Evolutionary conservation across 2,329 filamentous ascomycete genomes (phyloP).

Genomic region (Ophioceras dolichostomum): DNA sequence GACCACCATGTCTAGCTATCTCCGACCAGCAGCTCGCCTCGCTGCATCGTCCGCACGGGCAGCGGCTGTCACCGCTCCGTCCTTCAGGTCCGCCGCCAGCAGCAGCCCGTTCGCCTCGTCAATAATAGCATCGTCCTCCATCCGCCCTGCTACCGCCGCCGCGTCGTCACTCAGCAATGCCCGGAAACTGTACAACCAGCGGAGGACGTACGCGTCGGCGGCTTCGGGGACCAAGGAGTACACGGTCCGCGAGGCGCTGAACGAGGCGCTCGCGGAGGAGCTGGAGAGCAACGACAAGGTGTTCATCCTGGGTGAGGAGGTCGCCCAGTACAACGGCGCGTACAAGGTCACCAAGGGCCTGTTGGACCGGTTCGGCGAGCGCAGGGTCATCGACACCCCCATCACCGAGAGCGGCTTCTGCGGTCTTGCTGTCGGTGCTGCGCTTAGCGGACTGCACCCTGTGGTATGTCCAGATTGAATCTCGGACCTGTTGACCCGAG

Average conservation of each 20-base stretch:
- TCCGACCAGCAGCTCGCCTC: conserved; percentile 30
- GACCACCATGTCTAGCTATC: conserved; percentile 29
- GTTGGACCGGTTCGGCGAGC: conserved; percentile 91
- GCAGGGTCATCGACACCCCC: conserved; percentile 94
- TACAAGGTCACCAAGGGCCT: conserved; percentile 99
- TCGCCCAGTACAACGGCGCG: conserved; percentile 98
- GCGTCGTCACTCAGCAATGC: conserved; percentile 3
- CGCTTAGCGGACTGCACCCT: conserved; percentile 85
- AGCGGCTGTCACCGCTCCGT: too few species aligned
- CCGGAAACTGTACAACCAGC: too few species aligned
- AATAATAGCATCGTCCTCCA: conserved; percentile 3
- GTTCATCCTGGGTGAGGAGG: conserved; percentile 93
- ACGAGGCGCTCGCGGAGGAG: conserved; percentile 96
- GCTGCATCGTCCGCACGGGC: conserved; percentile 20
- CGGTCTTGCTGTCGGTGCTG: conserved; percentile 88
- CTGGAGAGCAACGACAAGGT: conserved; percentile 90
- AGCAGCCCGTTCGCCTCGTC: conserved; percentile 4
- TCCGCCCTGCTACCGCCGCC: conserved; percentile 1
- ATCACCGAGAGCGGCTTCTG: conserved; percentile 96
- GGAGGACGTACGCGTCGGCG: conserved; percentile 42
- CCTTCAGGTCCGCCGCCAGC: conserved; percentile 11
- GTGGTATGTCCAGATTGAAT: too few species aligned
- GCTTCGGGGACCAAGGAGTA: conserved; percentile 68
- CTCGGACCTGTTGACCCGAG: too few species aligned
- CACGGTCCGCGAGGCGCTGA: conserved; percentile 92